Evolutionary conservation across 1,284 basidiomycete species (phyloP).

Genomic region (Takashimella koratensis): DNA sequence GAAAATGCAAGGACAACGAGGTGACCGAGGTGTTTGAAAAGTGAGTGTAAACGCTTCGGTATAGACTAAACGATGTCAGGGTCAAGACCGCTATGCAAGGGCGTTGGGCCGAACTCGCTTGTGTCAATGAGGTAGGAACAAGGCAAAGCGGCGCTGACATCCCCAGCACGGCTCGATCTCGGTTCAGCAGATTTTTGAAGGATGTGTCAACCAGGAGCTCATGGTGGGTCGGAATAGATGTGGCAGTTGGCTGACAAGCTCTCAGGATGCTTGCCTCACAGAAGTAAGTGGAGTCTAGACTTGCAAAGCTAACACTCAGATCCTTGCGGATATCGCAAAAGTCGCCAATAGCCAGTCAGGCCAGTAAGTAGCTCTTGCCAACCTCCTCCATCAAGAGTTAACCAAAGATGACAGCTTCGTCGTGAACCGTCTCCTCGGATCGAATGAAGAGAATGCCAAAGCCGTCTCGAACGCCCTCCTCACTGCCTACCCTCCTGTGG

Average conservation of each 20-base stretch:
- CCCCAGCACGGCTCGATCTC: conserved; percentile 46
- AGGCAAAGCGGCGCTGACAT: too few species aligned
- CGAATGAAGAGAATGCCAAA: conserved; percentile 27
- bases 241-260: background rate
- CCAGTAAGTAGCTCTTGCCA: conserved; percentile 41
- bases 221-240: conserved; percentile 20
- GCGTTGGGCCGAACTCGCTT: conserved; percentile 38
- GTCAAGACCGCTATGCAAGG: conserved; percentile 36
- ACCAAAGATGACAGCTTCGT: too few species aligned
- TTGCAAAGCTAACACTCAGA: conserved; percentile 16
- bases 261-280: conserved; percentile 34
- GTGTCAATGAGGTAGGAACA: conserved; percentile 33
- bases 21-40: conserved; percentile 30
- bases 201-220: conserved; percentile 36
- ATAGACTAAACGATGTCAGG: conserved; percentile 9
- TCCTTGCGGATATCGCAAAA: conserved; percentile 32
- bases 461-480: conserved; percentile 30
- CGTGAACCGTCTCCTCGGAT: conserved; percentile 37
- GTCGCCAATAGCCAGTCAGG: conserved; percentile 44
- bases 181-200: conserved; percentile 44
- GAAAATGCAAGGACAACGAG: conserved; percentile 31
- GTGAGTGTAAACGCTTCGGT: conserved; percentile 14
- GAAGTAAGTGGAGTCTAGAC: conserved; percentile 27
- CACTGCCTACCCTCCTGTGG: conserved; percentile 40
- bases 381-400: too few species aligned